A percentile compares a stretch with the other conserved stretches of the same genome.
phyloP scores from a whole-genome alignment of 106 monocot species.

The Dendrobium huoshanense region DNA sequence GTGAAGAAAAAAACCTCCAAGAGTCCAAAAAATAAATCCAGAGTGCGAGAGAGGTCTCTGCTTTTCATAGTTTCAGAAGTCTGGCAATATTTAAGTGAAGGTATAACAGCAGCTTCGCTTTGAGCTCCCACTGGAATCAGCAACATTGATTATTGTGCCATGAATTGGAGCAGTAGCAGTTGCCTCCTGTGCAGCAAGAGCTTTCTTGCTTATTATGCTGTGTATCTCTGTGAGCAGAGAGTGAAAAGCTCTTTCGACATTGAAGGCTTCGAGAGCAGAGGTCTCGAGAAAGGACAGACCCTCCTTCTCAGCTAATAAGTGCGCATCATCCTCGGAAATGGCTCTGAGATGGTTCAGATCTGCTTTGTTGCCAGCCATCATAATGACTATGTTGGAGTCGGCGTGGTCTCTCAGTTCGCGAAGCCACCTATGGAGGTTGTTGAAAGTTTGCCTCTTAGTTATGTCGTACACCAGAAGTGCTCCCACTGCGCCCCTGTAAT shows the following conservation, averaged over 20 bases:
- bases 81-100: too few species aligned
- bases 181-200: slow-evolving; percentile 51
- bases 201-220: slow-evolving; percentile 61
- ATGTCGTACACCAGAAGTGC: slow-evolving; percentile 78
- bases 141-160: slow-evolving; percentile 60
- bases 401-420: slow-evolving; percentile 76
- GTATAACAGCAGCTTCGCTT: too few species aligned
- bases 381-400: slow-evolving; percentile 68
- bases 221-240: slow-evolving; percentile 47
- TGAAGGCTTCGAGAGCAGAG: slow-evolving; percentile 56
- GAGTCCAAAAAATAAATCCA: too few species aligned
- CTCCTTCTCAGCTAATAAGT: slow-evolving; percentile 55
- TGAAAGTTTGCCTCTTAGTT: slow-evolving; percentile 73
- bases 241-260: slow-evolving; percentile 63
- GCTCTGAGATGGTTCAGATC: slow-evolving; percentile 58
- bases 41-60: too few species aligned
- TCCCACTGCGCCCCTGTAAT: slow-evolving; percentile 71
- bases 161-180: slow-evolving; percentile 27
- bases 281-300: slow-evolving; percentile 73
- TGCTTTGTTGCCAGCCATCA: slow-evolving; percentile 77
- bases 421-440: slow-evolving; percentile 67
- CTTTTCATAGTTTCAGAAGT: too few species aligned
- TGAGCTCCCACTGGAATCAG: slow-evolving; percentile 19
- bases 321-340: slow-evolving; percentile 35
- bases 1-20: too few species aligned